Base-by-base conservation (phyloP, 768 basidiomycete genomes). In the Gloeophyllum trabeum region DNA sequence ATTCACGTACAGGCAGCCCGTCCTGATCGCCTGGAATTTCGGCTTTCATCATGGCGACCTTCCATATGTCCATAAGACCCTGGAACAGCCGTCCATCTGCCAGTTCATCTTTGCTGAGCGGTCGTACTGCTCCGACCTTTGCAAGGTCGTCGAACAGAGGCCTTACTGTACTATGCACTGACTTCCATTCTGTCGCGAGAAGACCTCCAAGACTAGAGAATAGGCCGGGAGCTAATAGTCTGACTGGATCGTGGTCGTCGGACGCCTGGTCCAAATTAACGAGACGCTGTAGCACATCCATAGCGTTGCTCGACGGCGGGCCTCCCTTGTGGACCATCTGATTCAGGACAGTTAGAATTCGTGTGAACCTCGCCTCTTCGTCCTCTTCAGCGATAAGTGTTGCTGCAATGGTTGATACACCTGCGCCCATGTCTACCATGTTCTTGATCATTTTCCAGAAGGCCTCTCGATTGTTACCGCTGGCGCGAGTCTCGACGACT, bases 61-160 rank as follows among this genome's bases (percentile, higher is more conserved):
- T 71, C 80, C 80, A 84, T 4, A 75, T 54, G 4, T 63, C 61
- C 24, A 79, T 54, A 38, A 83, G 46, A 5, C 66, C 67, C 1
- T 69, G 56, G 48, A 78, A 73, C 10, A 77, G 64, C 62, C 71
- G 76, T 4, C 66, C 63, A 42, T 58, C 60, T 14, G 66, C 57
- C 30, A 86, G 53, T 50, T 87, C 81, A 10, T 76, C 71, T 28
- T 62, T 58, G 5, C 67, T 74, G 46, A 88, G 58, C n/a, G 67
- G 57, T 18, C 76, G 64, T 24, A 86, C 60, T 47, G 81, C 79
- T 13, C 63, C 58, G 14, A 76, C 45, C 24, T 64, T 63, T 0
- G 75, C 69, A 30, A 74, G 72, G 48, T 76, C 65, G 4, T 72
- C 71, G 39, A 77, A 63, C 18, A 82, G 59, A 2, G 70, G 61